Conservation (phyloP, 495 filamentous ascomycete genomes). For the Daldinia decipiens region DNA sequence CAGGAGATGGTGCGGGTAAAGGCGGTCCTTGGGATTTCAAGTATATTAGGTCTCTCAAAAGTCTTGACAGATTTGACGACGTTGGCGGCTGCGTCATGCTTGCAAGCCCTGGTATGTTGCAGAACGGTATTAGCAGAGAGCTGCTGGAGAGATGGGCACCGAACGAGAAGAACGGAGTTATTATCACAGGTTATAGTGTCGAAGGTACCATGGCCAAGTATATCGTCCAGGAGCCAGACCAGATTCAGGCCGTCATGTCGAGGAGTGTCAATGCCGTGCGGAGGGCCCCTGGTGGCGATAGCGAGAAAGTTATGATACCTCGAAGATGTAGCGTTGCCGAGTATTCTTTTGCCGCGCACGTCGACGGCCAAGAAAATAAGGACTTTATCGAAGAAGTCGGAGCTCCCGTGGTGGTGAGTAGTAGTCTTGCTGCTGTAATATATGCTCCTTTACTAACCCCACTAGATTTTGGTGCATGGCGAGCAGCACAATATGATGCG, state of each 20-base stretch:
- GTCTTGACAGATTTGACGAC: slow-evolving; percentile 94
- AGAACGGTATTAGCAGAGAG: slow-evolving; percentile 92
- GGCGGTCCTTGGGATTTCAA: slow-evolving; percentile 97
- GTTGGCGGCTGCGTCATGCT: slow-evolving; percentile 97
- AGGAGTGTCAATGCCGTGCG: slow-evolving; percentile 64
- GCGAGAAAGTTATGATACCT: slow-evolving; percentile 89
- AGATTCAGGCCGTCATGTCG: slow-evolving; percentile 92
- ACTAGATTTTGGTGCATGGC: slow-evolving; percentile 91
- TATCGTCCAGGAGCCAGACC: slow-evolving; percentile 90
- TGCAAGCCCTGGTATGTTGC: slow-evolving; percentile 95
- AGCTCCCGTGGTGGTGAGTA: slow-evolving; percentile 89
- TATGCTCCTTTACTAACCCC: slow-evolving; percentile 39
- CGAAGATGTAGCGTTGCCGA: slow-evolving; percentile 91
- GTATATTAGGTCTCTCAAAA: slow-evolving; percentile 89
- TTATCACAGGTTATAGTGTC: slow-evolving; percentile 97
- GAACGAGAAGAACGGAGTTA: slow-evolving; percentile 91
- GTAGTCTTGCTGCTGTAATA: slow-evolving; percentile 46
- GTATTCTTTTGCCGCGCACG: slow-evolving; percentile 93
- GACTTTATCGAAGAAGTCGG: slow-evolving; percentile 94
- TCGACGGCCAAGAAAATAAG: slow-evolving; percentile 93
- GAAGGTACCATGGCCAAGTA: slow-evolving; percentile 98
- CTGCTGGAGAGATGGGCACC: slow-evolving; percentile 95
- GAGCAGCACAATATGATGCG: slow-evolving; percentile 99
- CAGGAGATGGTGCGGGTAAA: slow-evolving; percentile 72
- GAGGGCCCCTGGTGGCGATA: slow-evolving; percentile 66